phyloP scores from a whole-genome alignment of 805 yeast genomes.

The Schizosaccharomyces lindneri region DNA sequence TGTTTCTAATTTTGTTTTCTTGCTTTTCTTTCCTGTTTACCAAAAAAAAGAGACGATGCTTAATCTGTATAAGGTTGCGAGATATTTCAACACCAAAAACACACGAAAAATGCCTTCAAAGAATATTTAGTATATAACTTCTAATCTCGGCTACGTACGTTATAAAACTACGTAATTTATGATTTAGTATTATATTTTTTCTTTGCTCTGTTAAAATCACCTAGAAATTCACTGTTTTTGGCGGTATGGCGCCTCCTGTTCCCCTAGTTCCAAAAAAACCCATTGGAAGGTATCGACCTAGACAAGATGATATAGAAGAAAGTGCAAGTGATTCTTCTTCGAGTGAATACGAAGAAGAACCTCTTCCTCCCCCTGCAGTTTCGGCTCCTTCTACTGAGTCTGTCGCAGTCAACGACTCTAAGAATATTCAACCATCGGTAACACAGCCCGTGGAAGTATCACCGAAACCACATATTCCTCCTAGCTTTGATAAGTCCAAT shows the following conservation, averaged over 20 bases:
- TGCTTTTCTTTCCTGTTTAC: too few relatives aligned
- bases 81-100: too few relatives aligned
- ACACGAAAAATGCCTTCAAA: not conserved
- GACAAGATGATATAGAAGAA: not conserved
- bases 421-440: not conserved
- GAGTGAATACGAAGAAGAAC: slow-evolving; percentile 1
- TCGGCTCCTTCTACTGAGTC: not conserved
- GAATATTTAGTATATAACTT: not conserved
- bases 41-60: too few relatives aligned
- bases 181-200: not conserved
- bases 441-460: not conserved
- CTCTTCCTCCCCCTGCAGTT: not conserved
- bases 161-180: not conserved
- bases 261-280: not conserved
- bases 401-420: not conserved
- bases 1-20: too few relatives aligned
- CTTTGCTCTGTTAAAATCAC: too few relatives aligned
- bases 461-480: not conserved
- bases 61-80: too few relatives aligned
- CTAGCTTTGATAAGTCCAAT: not conserved
- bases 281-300: not conserved
- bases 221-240: too few relatives aligned
- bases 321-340: not conserved
- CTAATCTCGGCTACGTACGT: not conserved
- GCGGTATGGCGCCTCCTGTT: too few relatives aligned